Conservation (phyloP, 1,284 basidiomycete genomes). For the Porogramme epimiltina region DNA sequence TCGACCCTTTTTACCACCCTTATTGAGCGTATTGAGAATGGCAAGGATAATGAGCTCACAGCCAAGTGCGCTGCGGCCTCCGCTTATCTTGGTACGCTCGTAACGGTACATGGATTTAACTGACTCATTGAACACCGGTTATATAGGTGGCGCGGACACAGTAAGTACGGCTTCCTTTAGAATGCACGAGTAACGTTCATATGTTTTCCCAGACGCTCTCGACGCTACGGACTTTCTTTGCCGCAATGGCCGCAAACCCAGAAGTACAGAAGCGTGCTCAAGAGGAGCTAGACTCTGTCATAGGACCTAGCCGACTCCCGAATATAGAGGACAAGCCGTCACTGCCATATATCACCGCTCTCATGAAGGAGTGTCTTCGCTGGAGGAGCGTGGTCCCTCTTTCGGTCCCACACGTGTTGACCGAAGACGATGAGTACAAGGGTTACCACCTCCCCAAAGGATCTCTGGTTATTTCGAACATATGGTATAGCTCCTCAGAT, state of each 20-base stretch:
- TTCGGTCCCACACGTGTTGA: constrained; percentile 14
- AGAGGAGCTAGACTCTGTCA: constrained; percentile 29
- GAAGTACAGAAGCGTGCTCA: constrained; percentile 29
- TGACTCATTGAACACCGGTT: neutral
- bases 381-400: constrained; percentile 24
- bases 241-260: constrained; percentile 27
- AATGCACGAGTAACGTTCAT: neutral
- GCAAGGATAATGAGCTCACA: neutral
- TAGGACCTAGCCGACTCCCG: constrained; percentile 20
- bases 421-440: constrained; percentile 21
- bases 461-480: constrained; percentile 20
- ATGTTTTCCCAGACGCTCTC: neutral
- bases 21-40: neutral
- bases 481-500: constrained; percentile 12
- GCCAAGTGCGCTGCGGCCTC: neutral
- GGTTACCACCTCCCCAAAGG: constrained; percentile 25
- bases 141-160: neutral
- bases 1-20: neutral
- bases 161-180: neutral
- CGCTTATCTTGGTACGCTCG: constrained; percentile 2
- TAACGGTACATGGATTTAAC: too few species aligned
- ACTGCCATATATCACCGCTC: constrained; percentile 15
- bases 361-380: constrained; percentile 21
- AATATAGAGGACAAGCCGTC: constrained; percentile 17
- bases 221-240: constrained; percentile 14